Conservation (phyloP, 768 basidiomycete species). For the Lentinula detonsa region DNA sequence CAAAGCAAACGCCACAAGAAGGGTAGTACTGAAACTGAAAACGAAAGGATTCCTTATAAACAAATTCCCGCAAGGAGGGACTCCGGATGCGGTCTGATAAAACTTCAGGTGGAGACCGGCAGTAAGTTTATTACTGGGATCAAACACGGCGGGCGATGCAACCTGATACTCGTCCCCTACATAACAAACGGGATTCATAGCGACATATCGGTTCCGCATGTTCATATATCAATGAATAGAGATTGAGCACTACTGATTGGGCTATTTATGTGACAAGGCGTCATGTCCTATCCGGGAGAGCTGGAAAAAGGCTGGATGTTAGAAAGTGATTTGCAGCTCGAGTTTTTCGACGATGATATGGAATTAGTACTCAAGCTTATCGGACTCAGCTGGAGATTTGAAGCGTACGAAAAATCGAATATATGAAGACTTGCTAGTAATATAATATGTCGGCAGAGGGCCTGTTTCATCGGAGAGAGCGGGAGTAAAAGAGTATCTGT, state of each 20-base stretch:
- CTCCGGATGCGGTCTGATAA: neutral
- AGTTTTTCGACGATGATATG: no score
- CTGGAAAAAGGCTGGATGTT: no score
- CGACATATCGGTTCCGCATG: neutral
- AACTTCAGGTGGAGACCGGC: slow-evolving; percentile 8
- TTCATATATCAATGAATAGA: no score
- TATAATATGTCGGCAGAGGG: neutral
- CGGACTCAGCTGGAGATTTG: no score
- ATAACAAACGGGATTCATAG: neutral
- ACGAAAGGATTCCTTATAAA: neutral
- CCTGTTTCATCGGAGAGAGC: neutral
- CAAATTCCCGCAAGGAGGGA: neutral
- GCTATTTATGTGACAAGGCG: no score
- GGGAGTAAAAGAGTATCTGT: neutral
- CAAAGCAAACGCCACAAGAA: slow-evolving; percentile 1
- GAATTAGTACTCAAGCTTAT: no score
- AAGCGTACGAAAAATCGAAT: no score
- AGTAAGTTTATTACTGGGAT: neutral
- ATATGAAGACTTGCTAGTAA: no score
- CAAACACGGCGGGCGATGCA: neutral
- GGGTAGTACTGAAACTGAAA: neutral
- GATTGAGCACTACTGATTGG: no score
- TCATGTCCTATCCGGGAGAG: neutral
- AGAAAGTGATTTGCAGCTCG: no score
- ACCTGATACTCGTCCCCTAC: neutral